A percentile compares a stretch with the other conserved stretches of the same genome.
Evolutionary conservation across 2,329 filamentous ascomycete species (phyloP).

Genomic region (Ascochyta rabiei): DNA sequence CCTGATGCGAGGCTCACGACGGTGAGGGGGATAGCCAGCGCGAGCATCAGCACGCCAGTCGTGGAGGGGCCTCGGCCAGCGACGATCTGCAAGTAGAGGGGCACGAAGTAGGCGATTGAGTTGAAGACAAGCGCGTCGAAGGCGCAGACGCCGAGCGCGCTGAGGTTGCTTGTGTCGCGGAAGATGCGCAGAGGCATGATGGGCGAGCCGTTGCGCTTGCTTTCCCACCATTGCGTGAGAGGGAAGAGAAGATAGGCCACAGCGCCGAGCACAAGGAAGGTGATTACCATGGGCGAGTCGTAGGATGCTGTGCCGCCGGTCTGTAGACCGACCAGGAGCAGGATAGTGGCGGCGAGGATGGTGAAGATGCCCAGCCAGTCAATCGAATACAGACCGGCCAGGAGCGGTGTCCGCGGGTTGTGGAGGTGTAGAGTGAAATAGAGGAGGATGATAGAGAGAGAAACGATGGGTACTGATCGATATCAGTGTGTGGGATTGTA

Average conservation of each 20-base stretch:
- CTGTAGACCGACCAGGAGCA: conserved; percentile 60
- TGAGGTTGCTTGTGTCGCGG: conserved; percentile 60
- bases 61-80: conserved; percentile 63
- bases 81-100: conserved; percentile 75
- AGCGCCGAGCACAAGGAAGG: conserved; percentile 56
- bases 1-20: conserved; percentile 55
- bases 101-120: conserved; percentile 71
- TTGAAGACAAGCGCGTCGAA: conserved; percentile 66
- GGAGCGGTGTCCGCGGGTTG: conserved; percentile 56
- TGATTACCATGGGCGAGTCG: conserved; percentile 57
- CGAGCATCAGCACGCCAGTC: conserved; percentile 66
- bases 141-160: conserved; percentile 58
- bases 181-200: conserved; percentile 76
- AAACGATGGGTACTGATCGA: conserved; percentile 55
- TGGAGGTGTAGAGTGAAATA: conserved; percentile 60
- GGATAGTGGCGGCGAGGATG: conserved; percentile 55
- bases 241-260: conserved; percentile 58
- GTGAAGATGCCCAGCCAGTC: conserved; percentile 61
- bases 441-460: conserved; percentile 55
- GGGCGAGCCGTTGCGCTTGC: conserved; percentile 65
- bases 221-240: conserved; percentile 66
- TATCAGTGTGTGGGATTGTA: conserved; percentile 24
- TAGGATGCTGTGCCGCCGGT: conserved; percentile 58
- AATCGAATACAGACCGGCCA: conserved; percentile 55
- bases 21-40: conserved; percentile 58